Base-by-base conservation (phyloP, 306 rosid genomes). In the Malus fusca region DNA sequence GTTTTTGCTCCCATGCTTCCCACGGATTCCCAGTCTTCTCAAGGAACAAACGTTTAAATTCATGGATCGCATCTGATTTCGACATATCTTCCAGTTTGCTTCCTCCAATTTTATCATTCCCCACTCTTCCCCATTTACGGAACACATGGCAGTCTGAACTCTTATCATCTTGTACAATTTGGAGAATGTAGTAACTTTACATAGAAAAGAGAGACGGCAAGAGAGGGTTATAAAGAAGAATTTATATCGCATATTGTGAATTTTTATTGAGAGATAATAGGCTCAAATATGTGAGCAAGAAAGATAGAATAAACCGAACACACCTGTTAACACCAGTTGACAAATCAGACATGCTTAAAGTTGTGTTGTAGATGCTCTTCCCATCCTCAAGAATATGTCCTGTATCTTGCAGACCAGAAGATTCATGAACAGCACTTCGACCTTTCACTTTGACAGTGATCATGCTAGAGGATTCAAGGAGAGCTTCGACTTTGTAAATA, bases 101-200 rank as follows among this genome's bases (percentile, higher is more conserved):
- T 66, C 97, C 96, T 80, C 99, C 99, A 82, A 95, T 92, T 86
- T 88, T 95, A 53, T 89, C 91, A 84, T 88, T 92, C 75, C 99
- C 97, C 76, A 95, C 97, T 53, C 97, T 91, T 63, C 99, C 97
- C 99, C 99, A 95, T 87, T 95, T 95, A 73, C 97, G 97, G 80
- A 89, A 95, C 77, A 95, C 90, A 56, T 76, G 81, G 88, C 97
- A 95, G 69, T 77, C 91, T 61, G 89, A 88, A 69, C 89, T 90
- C 71, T 85, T 95, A 79, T 95, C 97, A 78, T 95, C 97, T 87
- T 95, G 86, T 70, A 95, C 89, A 74, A 92, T 90, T 84, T 95
- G 99, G 81, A 92, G 93, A 76, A 95, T 84, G 71, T 92, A 95
- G 88, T 87, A 95, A 83, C 97, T 92, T 78, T 48, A 72, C 69